Base-by-base conservation (phyloP, 2,329 filamentous ascomycete species). In the Pleoardoris graminearum region DNA sequence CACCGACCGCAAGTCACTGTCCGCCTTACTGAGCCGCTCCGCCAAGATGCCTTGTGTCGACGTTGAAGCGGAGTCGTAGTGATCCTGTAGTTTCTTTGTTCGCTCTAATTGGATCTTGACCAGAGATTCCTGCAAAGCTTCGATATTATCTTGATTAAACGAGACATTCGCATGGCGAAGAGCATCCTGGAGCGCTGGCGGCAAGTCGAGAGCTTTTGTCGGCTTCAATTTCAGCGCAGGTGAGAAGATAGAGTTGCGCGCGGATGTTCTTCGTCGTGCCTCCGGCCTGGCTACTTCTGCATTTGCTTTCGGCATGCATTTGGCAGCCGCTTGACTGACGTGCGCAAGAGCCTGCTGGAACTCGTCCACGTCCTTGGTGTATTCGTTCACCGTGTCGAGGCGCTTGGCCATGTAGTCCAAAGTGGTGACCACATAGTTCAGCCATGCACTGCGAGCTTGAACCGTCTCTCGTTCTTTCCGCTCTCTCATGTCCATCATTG, bases 401-500 rank as follows among this genome's bases (percentile, higher is more conserved):
- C 72, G 67, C 39, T 66, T 69, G 47, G 62, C 58, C 63, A 80
- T 73, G 51, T 77, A 76, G 12, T 77, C 64, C 6, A 80, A 61
- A 2, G 74, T 75, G 1, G 70, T 68, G 7, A 73, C 50, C 46
- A 78, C 71, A 54, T 79, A 80, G 41, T 73, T 70, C 12, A 75
- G 59, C 76, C 76, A 79, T 32, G 71, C 69, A 12, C 64, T 66
- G 25, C 71, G 68, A 30, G 75, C 69, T 35, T 66, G 63, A 16
- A 57, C 59, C 21, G 63, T 59, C 39, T 77, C 72, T 25, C 65
- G 61, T 23, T 73, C 69, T 21, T 68, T 69, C 8, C 71, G 63
- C 19, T 72, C 59, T 48, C 75, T 69, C 21, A 66, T 63, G 10
- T 73, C 68, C 5, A 83, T 71, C 1, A 86, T 83, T 0, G 87